Evolutionary conservation across 129 eudicot genomes (phyloP).

Genomic region (Centrapalus pauciflorus): DNA sequence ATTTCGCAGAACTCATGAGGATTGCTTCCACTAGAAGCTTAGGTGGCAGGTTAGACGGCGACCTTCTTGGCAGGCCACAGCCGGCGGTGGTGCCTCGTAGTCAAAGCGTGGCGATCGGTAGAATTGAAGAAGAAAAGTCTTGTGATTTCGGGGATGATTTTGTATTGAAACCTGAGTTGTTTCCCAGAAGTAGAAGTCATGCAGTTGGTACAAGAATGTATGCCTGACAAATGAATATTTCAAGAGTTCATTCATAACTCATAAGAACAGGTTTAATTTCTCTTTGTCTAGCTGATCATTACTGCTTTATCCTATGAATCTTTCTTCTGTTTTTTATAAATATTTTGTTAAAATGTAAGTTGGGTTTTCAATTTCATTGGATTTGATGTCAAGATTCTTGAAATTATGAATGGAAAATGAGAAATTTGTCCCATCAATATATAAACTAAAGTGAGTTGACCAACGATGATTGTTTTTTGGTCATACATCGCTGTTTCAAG

Average conservation of each 20-base stretch:
- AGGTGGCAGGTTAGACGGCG: slow-evolving; percentile 19
- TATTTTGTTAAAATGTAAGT: neutral
- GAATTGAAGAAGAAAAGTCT: slow-evolving; percentile 56
- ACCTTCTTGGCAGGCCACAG: slow-evolving; percentile 19
- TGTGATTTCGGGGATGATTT: slow-evolving; percentile 36
- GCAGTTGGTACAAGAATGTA: slow-evolving; percentile 33
- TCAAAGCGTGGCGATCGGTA: slow-evolving; percentile 43
- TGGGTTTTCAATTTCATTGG: slow-evolving; percentile 6
- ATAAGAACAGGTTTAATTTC: slow-evolving; percentile 11
- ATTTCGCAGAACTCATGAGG: slow-evolving; percentile 45
- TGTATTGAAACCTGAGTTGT: slow-evolving; percentile 20
- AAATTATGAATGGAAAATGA: neutral
- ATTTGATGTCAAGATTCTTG: neutral
- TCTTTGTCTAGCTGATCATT: neutral
- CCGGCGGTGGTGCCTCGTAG: slow-evolving; percentile 28
- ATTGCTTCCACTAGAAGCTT: slow-evolving; percentile 34
- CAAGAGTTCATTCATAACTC: too few species aligned
- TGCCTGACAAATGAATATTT: neutral
- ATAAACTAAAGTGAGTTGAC: neutral
- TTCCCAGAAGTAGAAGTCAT: slow-evolving; percentile 42
- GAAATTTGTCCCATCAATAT: neutral
- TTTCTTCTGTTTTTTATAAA: neutral
- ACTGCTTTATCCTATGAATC: neutral
- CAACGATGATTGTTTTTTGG: neutral
- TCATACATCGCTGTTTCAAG: neutral